Base-by-base conservation (phyloP, 768 basidiomycete species). In the Russula abietina region DNA sequence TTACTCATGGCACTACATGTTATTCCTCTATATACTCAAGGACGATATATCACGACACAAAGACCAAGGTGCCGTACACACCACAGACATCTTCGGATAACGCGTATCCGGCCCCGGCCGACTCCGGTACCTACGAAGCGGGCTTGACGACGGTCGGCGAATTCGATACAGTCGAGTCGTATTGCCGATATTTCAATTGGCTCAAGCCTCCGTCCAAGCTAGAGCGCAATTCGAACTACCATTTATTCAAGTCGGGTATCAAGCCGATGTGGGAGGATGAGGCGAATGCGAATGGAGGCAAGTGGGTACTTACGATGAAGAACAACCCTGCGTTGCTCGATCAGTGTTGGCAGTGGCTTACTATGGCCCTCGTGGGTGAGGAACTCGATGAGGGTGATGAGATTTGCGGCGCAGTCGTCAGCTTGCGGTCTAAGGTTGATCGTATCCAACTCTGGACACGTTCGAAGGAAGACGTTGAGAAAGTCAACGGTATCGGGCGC, bases 221-320 rank as follows among this genome's bases (percentile, higher is more conserved):
- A 38, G 90, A 93, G 69, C 86, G 86, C 69, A 93, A 92, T 75
- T 88, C 89, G 51, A 98, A 97, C 75, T 94, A 96, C 69, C 94
- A 98, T 71, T 81, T 98, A 59, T 97, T 98, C 83, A 96, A 96
- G 76, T 80, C 84, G 24, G 91, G 91, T 19, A 94, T 94, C 78
- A 92, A 93, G 71, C 92, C 92, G 16, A 96, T 97, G 94, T 97
- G 93, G 93, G 94, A 96, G 76, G 94, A 96, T 72, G 83, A 83
- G 33, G 90, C 92, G 58, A 97, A 97, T 70, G 89, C 90, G 28
- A 82, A 87, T 57, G 94, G 94, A 22, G 94, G 94, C 39, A 95
- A 94, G 76, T 97, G 94, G 94, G 92, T 94, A 22, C 74, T 98
- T 61, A 92, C 92, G 69, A 92, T 96, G 87, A 88, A 89, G 78